Percentiles rank a stretch among this genome's conserved stretches.
These are phyloP conservation scores for Linderniella brevidens DNA, from an alignment of 257 asterid species.

Conservation along the genomic window DNA sequence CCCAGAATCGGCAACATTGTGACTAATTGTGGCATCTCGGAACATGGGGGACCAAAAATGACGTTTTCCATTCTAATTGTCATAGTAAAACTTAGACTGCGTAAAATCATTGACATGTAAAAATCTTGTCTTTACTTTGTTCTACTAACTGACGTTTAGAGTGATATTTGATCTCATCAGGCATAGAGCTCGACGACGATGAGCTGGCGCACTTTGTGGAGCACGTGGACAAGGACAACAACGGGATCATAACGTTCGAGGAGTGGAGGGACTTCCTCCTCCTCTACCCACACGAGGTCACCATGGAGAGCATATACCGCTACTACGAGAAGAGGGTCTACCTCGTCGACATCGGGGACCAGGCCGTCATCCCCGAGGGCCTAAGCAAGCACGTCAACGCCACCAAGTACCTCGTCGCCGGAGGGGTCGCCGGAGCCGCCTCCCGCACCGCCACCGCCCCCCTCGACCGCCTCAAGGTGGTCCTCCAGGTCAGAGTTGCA, in stretches of 20 bases:
- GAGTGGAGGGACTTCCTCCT: slow-evolving; percentile 97
- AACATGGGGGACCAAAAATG: no score
- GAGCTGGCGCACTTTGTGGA: slow-evolving; percentile 97
- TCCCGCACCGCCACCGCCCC: slow-evolving; percentile 97
- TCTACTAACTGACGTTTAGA: slow-evolving; percentile 8
- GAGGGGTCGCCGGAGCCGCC: slow-evolving; percentile 96
- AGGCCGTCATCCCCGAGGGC: slow-evolving; percentile 88
- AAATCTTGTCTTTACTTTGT: no score
- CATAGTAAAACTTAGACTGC: no score
- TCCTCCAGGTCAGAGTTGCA: slow-evolving; percentile 23
- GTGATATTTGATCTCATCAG: slow-evolving; percentile 64
- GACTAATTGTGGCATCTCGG: no score
- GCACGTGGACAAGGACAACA: slow-evolving; percentile 86
- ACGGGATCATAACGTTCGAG: slow-evolving; percentile 90
- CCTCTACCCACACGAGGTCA: slow-evolving; percentile 90
- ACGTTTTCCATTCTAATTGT: no score
- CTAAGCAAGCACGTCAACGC: slow-evolving; percentile 82
- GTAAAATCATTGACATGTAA: no score
- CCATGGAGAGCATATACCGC: slow-evolving; percentile 77
- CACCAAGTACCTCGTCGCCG: slow-evolving; percentile 69
- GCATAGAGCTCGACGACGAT: slow-evolving; percentile 77
- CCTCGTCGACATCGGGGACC: slow-evolving; percentile 93
- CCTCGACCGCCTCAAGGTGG: slow-evolving; percentile 83
- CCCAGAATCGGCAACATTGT: no score
- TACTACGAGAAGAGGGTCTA: slow-evolving; percentile 90